Percentiles rank a stretch among this genome's conserved stretches.
These are phyloP conservation scores for Scedosporium aurantiacum DNA, from an alignment of 2,329 filamentous ascomycete species.

Conservation along the genomic window DNA sequence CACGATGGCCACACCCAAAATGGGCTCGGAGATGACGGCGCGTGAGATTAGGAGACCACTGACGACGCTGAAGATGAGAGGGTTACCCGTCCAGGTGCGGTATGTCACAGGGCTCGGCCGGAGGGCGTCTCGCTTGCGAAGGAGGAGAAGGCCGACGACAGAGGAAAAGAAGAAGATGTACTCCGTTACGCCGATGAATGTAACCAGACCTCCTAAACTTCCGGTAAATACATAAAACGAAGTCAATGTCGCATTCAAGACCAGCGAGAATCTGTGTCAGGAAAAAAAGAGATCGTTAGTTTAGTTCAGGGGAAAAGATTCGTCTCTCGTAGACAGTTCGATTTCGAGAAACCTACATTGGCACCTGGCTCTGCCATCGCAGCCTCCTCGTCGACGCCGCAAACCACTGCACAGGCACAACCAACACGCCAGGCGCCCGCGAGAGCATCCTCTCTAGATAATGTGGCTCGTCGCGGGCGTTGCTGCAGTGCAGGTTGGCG, in stretches of 20 bases:
- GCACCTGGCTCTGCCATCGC: conserved; percentile 13
- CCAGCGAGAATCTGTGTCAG: conserved; percentile 49
- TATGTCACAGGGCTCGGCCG: conserved; percentile 69
- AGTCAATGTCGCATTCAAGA: conserved; percentile 68
- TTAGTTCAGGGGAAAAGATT: conserved; percentile 5
- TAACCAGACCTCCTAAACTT: conserved; percentile 83
- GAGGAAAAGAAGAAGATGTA: conserved; percentile 97
- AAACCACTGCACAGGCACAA: conserved; percentile 11
- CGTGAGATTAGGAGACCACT: conserved; percentile 82
- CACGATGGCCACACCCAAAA: conserved; percentile 80
- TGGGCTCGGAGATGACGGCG: conserved; percentile 79
- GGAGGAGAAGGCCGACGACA: conserved; percentile 81
- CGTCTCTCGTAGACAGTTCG: neutral
- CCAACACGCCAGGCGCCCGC: conserved; percentile 11
- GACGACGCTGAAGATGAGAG: conserved; percentile 97
- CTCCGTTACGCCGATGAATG: conserved; percentile 93
- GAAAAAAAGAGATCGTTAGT: neutral
- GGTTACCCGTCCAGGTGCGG: conserved; percentile 90
- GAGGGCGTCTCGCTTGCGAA: conserved; percentile 75
- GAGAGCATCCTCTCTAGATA: conserved; percentile 14
- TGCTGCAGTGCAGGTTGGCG: conserved; percentile 64
- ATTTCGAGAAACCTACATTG: conserved; percentile 11
- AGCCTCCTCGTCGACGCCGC: conserved; percentile 14
- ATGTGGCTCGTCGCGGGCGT: conserved; percentile 25
- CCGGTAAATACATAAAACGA: conserved; percentile 70